Base-by-base conservation (phyloP, 1,284 basidiomycete genomes). In the Heterobasidion occidentale region DNA sequence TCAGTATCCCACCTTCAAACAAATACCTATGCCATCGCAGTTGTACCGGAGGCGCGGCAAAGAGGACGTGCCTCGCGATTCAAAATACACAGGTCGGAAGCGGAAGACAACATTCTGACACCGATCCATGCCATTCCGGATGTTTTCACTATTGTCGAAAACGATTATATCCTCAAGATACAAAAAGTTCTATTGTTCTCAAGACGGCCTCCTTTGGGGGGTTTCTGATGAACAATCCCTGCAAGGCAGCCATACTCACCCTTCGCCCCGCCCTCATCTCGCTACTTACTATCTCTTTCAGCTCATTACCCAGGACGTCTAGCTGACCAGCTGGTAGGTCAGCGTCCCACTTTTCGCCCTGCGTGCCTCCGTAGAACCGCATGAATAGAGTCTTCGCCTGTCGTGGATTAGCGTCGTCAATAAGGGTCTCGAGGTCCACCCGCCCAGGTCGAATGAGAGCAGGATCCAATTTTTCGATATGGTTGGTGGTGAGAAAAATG, bases 401-500 rank as follows among this genome's bases (percentile, higher is more conserved):
- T 51, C 77, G 73, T 1, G 92, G 83, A 27, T 81, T 87, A 0
- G 97, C 94, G 66, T 99, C 93, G 67, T 90, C 94, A 42, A 99
- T 80, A 47, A 92, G 75, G 61, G 90, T 83, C 35, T 86, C 82
- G 48, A 98, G 71, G 69, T 99, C 96, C 42, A 99, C 94, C 9
- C 96, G 82, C 1, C 96, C 96, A 0, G 96, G 96, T 54, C 96
- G 86, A 63, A 99, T 94, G 44, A 99, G 83, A 0, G 97, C 96
- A 9, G 92, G 88, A 66, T 96, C 94, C 17, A 94, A 78, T 60
- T 76, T 78, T 59, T 88, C 82, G 46, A 92, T 72, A 65, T 98
- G 96, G 71, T 99, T 99, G n/a, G 96, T 99, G 1, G 96, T 99
- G 90, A 99, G 93, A 72, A 99, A 99, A 46, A 99, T 85, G 66